Evolutionary conservation across 257 asterid species (phyloP).

Genomic region (Nicotiana paniculata): DNA sequence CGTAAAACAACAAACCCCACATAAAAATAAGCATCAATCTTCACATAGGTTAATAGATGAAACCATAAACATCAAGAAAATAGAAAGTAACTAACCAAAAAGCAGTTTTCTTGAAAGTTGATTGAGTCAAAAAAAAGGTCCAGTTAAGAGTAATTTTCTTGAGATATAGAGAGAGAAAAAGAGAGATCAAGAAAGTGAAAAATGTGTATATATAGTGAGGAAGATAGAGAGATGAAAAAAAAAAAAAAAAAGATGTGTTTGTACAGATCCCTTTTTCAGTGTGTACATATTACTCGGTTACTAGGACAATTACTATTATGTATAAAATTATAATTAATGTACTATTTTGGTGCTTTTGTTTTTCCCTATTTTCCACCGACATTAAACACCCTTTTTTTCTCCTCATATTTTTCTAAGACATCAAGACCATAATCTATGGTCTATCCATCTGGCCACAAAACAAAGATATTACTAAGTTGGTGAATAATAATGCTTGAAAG

Average conservation of each 20-base stretch:
- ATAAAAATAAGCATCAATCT: background rate
- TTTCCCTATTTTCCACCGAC: conserved; percentile 7
- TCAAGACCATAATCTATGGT: background rate
- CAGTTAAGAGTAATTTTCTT: background rate
- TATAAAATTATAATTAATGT: background rate
- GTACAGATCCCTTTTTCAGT: conserved; percentile 10
- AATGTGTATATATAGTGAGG: background rate
- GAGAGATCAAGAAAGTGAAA: background rate
- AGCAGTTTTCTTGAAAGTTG: background rate
- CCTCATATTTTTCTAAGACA: background rate
- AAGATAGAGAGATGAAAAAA: background rate
- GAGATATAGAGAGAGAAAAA: background rate
- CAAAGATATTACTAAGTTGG: background rate
- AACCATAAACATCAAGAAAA: background rate
- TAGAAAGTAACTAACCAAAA: background rate
- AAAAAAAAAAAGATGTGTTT: background rate
- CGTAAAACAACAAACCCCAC: background rate
- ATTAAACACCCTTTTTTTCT: background rate
- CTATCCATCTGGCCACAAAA: background rate
- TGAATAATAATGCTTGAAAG: background rate
- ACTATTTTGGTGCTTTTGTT: background rate
- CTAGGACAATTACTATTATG: background rate
- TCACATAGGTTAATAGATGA: background rate
- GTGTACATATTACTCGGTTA: conserved; percentile 6
- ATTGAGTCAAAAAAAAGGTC: background rate